These are phyloP conservation scores for Plasmodium reichenowi DNA, from an alignment of 169 alveolate species.

Conservation along the genomic window DNA sequence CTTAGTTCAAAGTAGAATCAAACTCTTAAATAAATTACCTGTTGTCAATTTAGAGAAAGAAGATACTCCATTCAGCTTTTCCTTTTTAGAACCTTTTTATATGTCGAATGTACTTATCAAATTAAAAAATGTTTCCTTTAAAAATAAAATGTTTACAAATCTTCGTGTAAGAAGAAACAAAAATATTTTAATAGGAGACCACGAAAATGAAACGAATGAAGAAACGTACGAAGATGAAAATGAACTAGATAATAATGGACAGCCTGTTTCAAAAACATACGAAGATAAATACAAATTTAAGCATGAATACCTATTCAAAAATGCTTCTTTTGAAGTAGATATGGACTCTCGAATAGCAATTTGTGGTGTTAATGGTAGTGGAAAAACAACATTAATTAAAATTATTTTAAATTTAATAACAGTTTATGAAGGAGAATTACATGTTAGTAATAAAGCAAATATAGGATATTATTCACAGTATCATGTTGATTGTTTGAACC, in stretches of 20 bases:
- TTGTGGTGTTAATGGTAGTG: conserved; percentile 99
- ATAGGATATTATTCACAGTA: conserved; percentile 96
- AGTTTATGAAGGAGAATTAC: conserved; percentile 92
- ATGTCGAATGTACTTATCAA: conserved; percentile 90
- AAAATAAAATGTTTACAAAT: conserved; percentile 72
- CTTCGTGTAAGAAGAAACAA: conserved; percentile 43
- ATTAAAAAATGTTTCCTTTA: conserved; percentile 83
- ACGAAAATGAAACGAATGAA: conserved; percentile 27
- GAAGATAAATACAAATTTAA: conserved; percentile 56
- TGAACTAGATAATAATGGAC: no score
- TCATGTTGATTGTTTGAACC: conserved; percentile 95
- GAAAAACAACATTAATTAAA: conserved; percentile 96
- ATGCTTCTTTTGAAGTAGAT: conserved; percentile 79
- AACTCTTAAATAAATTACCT: conserved; percentile 94
- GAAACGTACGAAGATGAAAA: conserved; percentile 21
- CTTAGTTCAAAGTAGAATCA: conserved; percentile 96
- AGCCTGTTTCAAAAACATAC: background rate
- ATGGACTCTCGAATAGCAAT: conserved; percentile 94
- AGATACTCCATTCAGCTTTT: conserved; percentile 96
- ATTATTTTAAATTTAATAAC: conserved; percentile 91
- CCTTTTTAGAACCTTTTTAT: conserved; percentile 91
- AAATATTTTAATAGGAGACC: conserved; percentile 60
- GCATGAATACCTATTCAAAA: conserved; percentile 80
- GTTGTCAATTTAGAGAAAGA: conserved; percentile 94
- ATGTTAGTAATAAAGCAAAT: conserved; percentile 93